Evolutionary conservation across 768 basidiomycete genomes (phyloP).

Genomic region (Boletus pseudo-olivaceus): DNA sequence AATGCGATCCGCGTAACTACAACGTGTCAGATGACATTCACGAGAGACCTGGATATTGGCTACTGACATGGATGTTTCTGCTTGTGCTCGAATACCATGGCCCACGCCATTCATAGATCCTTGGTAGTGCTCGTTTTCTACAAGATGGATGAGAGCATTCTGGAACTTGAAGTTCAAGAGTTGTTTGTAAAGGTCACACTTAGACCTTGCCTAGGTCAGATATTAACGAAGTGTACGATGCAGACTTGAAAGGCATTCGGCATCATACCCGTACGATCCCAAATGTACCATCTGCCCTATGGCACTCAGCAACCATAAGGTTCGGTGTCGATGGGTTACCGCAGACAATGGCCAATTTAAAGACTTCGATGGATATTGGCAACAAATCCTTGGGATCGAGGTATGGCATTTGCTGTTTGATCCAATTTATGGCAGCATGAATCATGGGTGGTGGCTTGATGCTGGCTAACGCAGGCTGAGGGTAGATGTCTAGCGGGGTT

Average conservation of each 20-base stretch:
- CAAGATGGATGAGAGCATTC: slow-evolving; percentile 57
- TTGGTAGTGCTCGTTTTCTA: slow-evolving; percentile 74
- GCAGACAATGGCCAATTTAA: slow-evolving; percentile 75
- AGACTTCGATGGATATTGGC: slow-evolving; percentile 77
- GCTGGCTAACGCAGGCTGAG: slow-evolving; percentile 25
- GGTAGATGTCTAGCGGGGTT: slow-evolving; percentile 17
- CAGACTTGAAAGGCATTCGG: slow-evolving; percentile 3
- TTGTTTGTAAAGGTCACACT: slow-evolving; percentile 81
- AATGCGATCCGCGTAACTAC: slow-evolving; percentile 26
- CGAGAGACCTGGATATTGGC: background rate
- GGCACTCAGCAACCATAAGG: slow-evolving; percentile 79
- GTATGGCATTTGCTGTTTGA: slow-evolving; percentile 60
- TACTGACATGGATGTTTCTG: slow-evolving; percentile 43
- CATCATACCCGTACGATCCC: slow-evolving; percentile 66
- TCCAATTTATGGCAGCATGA: slow-evolving; percentile 45
- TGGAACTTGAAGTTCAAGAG: slow-evolving; percentile 69
- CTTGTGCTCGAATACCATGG: slow-evolving; percentile 51
- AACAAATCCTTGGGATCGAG: slow-evolving; percentile 81
- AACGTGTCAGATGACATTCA: slow-evolving; percentile 7
- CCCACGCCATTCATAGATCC: slow-evolving; percentile 68
- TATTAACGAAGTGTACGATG: slow-evolving; percentile 5
- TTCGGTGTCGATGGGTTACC: slow-evolving; percentile 86
- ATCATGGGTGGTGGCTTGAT: slow-evolving; percentile 34
- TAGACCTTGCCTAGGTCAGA: slow-evolving; percentile 65
- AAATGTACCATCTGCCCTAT: slow-evolving; percentile 72